Evolutionary conservation across 2,329 filamentous ascomycete species (phyloP).

Genomic region (Hypoxylon sp.): DNA sequence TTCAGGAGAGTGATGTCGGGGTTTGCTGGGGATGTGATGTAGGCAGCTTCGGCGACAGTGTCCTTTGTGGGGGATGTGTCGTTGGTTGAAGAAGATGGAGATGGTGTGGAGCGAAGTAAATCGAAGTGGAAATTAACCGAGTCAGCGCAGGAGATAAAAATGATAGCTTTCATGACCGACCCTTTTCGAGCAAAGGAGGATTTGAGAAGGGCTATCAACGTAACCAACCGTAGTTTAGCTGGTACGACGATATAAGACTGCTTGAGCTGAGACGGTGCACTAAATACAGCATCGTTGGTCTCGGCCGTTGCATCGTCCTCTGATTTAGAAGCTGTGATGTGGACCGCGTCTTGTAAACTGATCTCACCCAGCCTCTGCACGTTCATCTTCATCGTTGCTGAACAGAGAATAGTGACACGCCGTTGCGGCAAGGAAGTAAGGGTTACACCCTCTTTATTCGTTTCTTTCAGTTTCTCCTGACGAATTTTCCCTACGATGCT

Average conservation of each 20-base stretch:
- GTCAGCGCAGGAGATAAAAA: constrained; percentile 97
- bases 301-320: constrained; percentile 62
- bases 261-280: constrained; percentile 92
- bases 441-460: constrained; percentile 70
- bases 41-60: constrained; percentile 78
- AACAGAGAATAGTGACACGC: constrained; percentile 91
- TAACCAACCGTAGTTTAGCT: constrained; percentile 91
- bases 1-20: constrained; percentile 81
- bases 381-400: constrained; percentile 97
- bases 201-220: constrained; percentile 86
- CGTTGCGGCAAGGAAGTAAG: constrained; percentile 79
- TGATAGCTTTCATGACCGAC: constrained; percentile 94
- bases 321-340: constrained; percentile 79
- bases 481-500: constrained; percentile 87
- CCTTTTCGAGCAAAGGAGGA: constrained; percentile 89
- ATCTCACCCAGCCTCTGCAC: constrained; percentile 95
- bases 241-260: constrained; percentile 91
- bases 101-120: constrained; percentile 70
- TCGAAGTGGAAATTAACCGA: constrained; percentile 98
- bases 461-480: constrained; percentile 71
- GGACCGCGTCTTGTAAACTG: constrained; percentile 91
- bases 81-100: constrained; percentile 45
- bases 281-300: constrained; percentile 73
- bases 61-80: constrained; percentile 61
- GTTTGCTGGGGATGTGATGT: constrained; percentile 83